phyloP scores from a whole-genome alignment of 2,329 filamentous ascomycete species.

The Fonsecaea multimorphosa region DNA sequence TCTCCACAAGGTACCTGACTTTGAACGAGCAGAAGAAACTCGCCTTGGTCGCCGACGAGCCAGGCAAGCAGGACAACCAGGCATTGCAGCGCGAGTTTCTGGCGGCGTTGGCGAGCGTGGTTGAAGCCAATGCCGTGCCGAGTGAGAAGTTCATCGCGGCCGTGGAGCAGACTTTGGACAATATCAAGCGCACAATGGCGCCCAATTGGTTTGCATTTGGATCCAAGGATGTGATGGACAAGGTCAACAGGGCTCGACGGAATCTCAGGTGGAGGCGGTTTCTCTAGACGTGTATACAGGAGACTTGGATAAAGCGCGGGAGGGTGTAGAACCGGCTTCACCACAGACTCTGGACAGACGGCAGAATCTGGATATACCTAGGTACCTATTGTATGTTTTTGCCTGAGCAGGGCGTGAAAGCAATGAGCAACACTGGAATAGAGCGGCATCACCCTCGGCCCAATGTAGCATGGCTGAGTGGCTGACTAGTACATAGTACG shows the following conservation, averaged over 20 bases:
- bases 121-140: slow-evolving; percentile 14
- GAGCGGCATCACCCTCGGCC: too few relatives aligned
- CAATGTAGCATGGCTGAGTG: background rate
- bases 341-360: background rate
- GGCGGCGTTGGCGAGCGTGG: slow-evolving; percentile 10
- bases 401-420: too few relatives aligned
- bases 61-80: slow-evolving; percentile 13
- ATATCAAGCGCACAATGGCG: slow-evolving; percentile 9
- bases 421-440: too few relatives aligned
- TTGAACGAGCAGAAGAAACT: slow-evolving; percentile 2
- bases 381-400: too few relatives aligned
- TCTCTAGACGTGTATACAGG: background rate
- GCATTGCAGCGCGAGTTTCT: slow-evolving; percentile 19
- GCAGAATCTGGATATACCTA: too few relatives aligned
- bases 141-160: slow-evolving; percentile 10
- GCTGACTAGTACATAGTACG: too few relatives aligned
- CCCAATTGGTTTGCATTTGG: slow-evolving; percentile 15
- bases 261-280: slow-evolving; percentile 5
- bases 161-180: slow-evolving; percentile 7
- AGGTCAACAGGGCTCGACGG: slow-evolving; percentile 4
- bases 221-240: slow-evolving; percentile 14
- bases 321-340: background rate
- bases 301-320: background rate
- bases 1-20: slow-evolving; percentile 6
- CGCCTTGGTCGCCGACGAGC: background rate